Conservation (phyloP, 306 rosid species). For the Cucumis melo region DNA sequence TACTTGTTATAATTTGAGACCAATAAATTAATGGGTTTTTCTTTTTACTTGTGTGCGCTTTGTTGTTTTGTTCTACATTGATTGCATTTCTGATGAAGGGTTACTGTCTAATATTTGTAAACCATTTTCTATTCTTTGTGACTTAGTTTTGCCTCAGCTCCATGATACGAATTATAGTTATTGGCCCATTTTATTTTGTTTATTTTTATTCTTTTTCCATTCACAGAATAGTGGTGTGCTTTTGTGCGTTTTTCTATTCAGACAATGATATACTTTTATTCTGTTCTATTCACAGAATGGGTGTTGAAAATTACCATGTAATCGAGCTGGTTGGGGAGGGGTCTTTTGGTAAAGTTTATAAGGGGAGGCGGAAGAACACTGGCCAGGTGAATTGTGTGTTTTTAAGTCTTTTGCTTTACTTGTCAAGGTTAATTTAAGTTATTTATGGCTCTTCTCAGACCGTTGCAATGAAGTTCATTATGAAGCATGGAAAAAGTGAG, state of each 20-base stretch:
- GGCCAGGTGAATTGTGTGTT: conserved; percentile 48
- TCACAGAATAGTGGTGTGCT: background rate
- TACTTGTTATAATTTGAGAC: background rate
- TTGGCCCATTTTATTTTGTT: background rate
- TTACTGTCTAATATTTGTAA: background rate
- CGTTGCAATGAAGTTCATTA: conserved; percentile 93
- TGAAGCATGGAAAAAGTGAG: conserved; percentile 95
- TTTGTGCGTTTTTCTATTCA: background rate
- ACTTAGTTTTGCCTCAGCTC: background rate
- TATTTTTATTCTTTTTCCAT: background rate
- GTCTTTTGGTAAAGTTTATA: conserved; percentile 94
- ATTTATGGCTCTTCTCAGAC: conserved; percentile 29
- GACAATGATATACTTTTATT: background rate
- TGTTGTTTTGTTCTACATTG: background rate
- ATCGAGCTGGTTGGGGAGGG: conserved; percentile 97
- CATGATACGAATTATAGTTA: background rate
- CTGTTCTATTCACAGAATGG: conserved; percentile 28
- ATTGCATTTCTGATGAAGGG: background rate
- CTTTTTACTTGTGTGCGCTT: background rate
- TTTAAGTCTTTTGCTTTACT: background rate
- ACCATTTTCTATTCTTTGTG: background rate
- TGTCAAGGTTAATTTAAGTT: background rate
- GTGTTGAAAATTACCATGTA: conserved; percentile 87
- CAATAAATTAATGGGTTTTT: background rate
- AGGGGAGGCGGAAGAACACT: conserved; percentile 75